phyloP scores from a whole-genome alignment of 495 filamentous ascomycete genomes.

The Penicillium coprophilum region DNA sequence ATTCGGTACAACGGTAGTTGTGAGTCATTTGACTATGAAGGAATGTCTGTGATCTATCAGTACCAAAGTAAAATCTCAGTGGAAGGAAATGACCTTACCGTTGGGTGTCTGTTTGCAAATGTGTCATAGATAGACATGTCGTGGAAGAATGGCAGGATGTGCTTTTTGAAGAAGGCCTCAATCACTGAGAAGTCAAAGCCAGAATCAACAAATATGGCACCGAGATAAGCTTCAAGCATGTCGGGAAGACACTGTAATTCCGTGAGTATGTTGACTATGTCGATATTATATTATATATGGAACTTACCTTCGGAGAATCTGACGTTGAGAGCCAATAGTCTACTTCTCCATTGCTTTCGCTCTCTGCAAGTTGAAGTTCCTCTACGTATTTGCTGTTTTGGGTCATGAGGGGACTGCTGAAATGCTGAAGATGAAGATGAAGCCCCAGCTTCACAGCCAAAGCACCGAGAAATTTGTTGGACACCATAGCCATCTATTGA shows the following conservation, averaged over 20 bases:
- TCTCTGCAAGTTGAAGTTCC: slow-evolving; percentile 59
- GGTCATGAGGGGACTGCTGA: slow-evolving; percentile 55
- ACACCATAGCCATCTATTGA: slow-evolving; percentile 88
- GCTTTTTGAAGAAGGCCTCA: slow-evolving; percentile 69
- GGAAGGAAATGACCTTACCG: slow-evolving; percentile 43
- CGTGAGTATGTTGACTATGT: not conserved
- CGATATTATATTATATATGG: not conserved
- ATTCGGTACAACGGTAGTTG: slow-evolving; percentile 54
- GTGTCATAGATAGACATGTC: slow-evolving; percentile 89
- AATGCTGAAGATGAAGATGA: slow-evolving; percentile 68
- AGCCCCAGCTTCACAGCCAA: slow-evolving; percentile 75
- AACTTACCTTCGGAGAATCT: slow-evolving; percentile 68
- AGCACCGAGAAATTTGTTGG: slow-evolving; percentile 89
- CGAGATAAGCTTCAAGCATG: slow-evolving; percentile 85
- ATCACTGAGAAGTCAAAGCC: slow-evolving; percentile 73
- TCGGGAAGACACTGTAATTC: slow-evolving; percentile 69
- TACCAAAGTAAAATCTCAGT: slow-evolving; percentile 3
- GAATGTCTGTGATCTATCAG: slow-evolving; percentile 42
- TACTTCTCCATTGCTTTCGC: slow-evolving; percentile 51
- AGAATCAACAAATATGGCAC: slow-evolving; percentile 90
- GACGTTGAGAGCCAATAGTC: slow-evolving; percentile 77
- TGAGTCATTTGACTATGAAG: slow-evolving; percentile 51
- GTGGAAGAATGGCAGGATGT: slow-evolving; percentile 75
- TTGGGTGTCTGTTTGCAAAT: slow-evolving; percentile 87
- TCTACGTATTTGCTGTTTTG: slow-evolving; percentile 69